phyloP scores from a whole-genome alignment of 306 rosid species.

The Malus sylvestris region DNA sequence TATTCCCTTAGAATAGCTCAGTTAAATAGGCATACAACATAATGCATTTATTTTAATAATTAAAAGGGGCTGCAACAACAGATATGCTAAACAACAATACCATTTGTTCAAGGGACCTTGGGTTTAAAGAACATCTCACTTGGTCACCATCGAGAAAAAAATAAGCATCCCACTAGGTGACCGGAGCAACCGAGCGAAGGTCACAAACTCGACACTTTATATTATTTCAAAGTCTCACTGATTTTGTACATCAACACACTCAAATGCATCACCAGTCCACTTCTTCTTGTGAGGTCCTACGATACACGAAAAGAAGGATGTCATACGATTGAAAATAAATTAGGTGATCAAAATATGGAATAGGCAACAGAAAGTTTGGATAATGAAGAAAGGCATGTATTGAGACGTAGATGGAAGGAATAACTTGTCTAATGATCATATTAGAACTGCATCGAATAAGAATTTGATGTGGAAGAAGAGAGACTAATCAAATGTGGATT shows the following conservation, averaged over 20 bases:
- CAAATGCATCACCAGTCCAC: conserved; percentile 4
- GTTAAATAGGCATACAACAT: too few species aligned
- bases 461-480: neutral
- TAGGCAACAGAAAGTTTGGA: neutral
- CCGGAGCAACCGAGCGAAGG: too few species aligned
- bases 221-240: too few species aligned
- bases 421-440: neutral
- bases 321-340: neutral
- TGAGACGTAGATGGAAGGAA: neutral
- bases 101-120: neutral
- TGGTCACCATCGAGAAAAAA: neutral
- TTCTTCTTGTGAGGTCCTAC: conserved; percentile 7
- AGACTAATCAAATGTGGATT: neutral
- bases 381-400: neutral
- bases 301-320: conserved; percentile 1
- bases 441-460: neutral
- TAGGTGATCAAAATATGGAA: neutral
- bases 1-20: too few species aligned
- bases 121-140: conserved; percentile 1
- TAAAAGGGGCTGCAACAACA: neutral
- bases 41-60: neutral
- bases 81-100: neutral
- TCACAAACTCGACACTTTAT: too few species aligned
- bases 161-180: neutral
- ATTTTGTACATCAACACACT: neutral